Percentiles rank a stretch among this genome's conserved stretches.
Evolutionary conservation across 306 rosid genomes (phyloP).

Genomic region (Echinosophora koreensis): DNA sequence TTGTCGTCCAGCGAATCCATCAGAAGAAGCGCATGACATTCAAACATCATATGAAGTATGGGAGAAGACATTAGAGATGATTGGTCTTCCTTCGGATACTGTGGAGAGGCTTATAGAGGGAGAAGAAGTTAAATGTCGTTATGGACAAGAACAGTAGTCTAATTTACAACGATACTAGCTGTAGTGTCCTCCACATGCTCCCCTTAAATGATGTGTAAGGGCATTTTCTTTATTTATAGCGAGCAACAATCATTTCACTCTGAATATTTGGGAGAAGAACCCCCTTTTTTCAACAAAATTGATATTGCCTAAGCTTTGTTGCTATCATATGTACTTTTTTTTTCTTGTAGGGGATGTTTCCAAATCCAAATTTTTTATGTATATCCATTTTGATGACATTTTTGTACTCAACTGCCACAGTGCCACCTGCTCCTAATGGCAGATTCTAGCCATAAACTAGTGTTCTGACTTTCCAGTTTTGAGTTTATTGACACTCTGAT

Average conservation of each 20-base stretch:
- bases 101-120: conserved; percentile 89
- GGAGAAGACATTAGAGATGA: conserved; percentile 92
- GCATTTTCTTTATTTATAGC: conserved; percentile 27
- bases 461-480: background rate
- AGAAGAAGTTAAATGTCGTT: conserved; percentile 69
- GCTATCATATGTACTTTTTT: background rate
- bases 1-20: conserved; percentile 86
- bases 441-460: conserved; percentile 15
- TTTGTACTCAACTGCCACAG: conserved; percentile 14
- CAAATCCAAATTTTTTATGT: conserved; percentile 24
- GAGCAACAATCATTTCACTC: conserved; percentile 36
- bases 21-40: conserved; percentile 86
- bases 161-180: conserved; percentile 19
- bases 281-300: background rate
- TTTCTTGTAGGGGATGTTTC: conserved; percentile 27
- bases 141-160: conserved; percentile 59
- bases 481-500: conserved; percentile 16
- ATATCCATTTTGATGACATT: conserved; percentile 32
- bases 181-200: background rate
- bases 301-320: conserved; percentile 8
- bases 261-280: conserved; percentile 3
- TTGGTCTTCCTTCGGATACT: conserved; percentile 79
- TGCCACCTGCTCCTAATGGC: conserved; percentile 5
- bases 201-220: conserved; percentile 30
- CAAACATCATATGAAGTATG: conserved; percentile 74